Conservation (phyloP, 371 early-diverging fungal genomes). For the Rhizomucor pusillus region DNA sequence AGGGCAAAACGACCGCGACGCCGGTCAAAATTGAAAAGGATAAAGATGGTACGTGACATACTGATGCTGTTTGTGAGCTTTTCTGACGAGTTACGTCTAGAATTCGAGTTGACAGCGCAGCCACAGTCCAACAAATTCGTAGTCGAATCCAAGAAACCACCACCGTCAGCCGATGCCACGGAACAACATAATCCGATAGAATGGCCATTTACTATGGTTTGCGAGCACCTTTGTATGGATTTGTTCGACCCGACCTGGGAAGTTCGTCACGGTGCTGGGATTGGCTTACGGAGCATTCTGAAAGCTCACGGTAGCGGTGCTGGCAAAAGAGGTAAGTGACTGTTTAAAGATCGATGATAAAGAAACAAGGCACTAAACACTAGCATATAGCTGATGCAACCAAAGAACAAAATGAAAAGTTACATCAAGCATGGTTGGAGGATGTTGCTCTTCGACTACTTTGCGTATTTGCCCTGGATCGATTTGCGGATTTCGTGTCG, state of each 20-base stretch:
- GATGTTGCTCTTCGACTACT: conserved; percentile 86
- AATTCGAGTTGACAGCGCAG: conserved; percentile 67
- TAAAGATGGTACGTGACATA: conserved; percentile 33
- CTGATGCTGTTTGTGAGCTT: not conserved
- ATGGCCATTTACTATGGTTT: conserved; percentile 93
- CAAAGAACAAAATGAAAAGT: conserved; percentile 56
- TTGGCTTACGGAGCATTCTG: conserved; percentile 88
- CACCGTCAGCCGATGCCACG: conserved; percentile 20
- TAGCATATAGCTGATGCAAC: conserved; percentile 34
- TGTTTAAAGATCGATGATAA: not conserved
- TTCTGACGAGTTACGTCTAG: conserved; percentile 10
- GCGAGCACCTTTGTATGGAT: conserved; percentile 87
- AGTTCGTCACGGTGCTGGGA: conserved; percentile 93
- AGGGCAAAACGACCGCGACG: conserved; percentile 41
- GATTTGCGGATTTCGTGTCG: conserved; percentile 96
- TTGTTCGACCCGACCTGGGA: conserved; percentile 94
- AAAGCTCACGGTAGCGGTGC: conserved; percentile 87
- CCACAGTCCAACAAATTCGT: conserved; percentile 71
- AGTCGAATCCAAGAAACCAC: conserved; percentile 66
- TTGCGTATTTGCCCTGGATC: conserved; percentile 92
- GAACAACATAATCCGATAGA: conserved; percentile 38
- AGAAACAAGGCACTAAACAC: not conserved
- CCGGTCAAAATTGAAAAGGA: conserved; percentile 43
- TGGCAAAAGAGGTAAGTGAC: conserved; percentile 59
- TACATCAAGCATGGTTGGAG: conserved; percentile 81